Base-by-base conservation (phyloP, 768 basidiomycete genomes). In the Porphyrellus cyaneotinctus region DNA sequence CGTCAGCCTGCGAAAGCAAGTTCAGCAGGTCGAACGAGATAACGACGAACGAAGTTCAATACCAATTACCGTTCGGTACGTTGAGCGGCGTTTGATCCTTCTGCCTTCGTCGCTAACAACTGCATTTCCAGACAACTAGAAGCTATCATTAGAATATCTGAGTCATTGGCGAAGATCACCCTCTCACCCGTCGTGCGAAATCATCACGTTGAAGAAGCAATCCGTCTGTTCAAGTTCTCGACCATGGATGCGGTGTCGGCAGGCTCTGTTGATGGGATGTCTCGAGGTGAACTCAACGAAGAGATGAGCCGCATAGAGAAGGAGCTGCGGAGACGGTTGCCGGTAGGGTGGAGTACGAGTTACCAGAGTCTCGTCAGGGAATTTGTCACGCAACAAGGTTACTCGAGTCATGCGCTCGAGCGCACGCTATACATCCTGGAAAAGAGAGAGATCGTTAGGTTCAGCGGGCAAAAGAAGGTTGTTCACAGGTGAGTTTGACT, bases 171-270 rank as follows among this genome's bases (percentile, higher is more conserved):
- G 13, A 99, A 98, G 65, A 81, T 97, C 72, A 93, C 93, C 4
- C 77, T 99, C 15, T 87, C 88, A 0, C 78, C 91, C 0, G 79
- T 85, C 4, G 97, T 98, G 4, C 84, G 87, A 62, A 87, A 87
- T 43, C 87, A 95, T 66, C 95, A 99, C 61, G 95, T 98, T 22
- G 95, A 97, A 70, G 97, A 99, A 70, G 91, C 97, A 7, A 97
- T 98, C 61, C 88, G 97, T 11, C 72, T 99, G 37, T 99, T 99
- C 85, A 98, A 95, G 65, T 95, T 86, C 73, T 97, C 95, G 10
- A 98, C 97, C 3, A 98, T 99, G 95, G 94, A 98, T 67, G 97
- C 97, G 23, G 95, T 98, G 24, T 88, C 90, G 13, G 93, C 94
- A 1, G 95, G 97, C 13, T 87, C 91, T 30, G 85, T 88, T 17